Percentiles rank a stretch among this genome's conserved stretches.
These are phyloP conservation scores for Marchantia paleacea DNA, from an alignment of 225 moss, liverwort and hornwort species.

Conservation along the genomic window DNA sequence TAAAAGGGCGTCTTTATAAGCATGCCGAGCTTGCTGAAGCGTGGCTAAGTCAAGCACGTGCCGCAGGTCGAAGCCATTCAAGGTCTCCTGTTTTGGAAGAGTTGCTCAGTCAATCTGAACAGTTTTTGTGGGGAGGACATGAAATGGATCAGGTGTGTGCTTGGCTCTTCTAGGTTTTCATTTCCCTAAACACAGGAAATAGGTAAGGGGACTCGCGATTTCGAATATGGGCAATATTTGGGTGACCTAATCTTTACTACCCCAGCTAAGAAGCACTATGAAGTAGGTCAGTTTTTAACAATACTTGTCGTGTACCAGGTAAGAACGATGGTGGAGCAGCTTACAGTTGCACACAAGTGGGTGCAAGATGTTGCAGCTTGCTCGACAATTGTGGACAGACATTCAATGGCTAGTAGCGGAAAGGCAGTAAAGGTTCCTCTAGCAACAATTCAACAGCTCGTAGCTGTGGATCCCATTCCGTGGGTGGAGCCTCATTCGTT, in stretches of 20 bases:
- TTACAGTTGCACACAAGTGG: conserved; percentile 73
- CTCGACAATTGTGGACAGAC: conserved; percentile 42
- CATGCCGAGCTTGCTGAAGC: conserved; percentile 72
- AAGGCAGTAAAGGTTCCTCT: conserved; percentile 54
- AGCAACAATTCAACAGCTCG: conserved; percentile 52
- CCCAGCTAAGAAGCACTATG: too few species aligned
- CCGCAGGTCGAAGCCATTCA: conserved; percentile 43
- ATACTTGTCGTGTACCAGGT: conserved; percentile 44
- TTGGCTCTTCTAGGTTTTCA: not conserved
- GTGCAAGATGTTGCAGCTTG: conserved; percentile 75
- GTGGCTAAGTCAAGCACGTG: conserved; percentile 71
- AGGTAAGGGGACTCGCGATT: too few species aligned
- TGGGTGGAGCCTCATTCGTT: conserved; percentile 68
- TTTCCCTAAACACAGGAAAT: not conserved
- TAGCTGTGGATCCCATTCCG: conserved; percentile 63
- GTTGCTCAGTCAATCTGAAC: conserved; percentile 66
- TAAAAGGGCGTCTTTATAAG: conserved; percentile 60
- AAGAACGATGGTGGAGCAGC: conserved; percentile 60
- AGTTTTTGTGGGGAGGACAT: conserved; percentile 94
- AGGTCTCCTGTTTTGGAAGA: conserved; percentile 63
- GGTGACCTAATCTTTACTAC: too few species aligned
- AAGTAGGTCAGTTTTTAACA: not conserved
- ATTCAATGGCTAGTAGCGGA: conserved; percentile 47
- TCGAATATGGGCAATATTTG: too few species aligned
- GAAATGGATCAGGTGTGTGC: conserved; percentile 81